A percentile compares a stretch with the other conserved stretches of the same genome.
Conservation (phyloP, 768 basidiomycete genomes). For the Cubamyces sp. region DNA sequence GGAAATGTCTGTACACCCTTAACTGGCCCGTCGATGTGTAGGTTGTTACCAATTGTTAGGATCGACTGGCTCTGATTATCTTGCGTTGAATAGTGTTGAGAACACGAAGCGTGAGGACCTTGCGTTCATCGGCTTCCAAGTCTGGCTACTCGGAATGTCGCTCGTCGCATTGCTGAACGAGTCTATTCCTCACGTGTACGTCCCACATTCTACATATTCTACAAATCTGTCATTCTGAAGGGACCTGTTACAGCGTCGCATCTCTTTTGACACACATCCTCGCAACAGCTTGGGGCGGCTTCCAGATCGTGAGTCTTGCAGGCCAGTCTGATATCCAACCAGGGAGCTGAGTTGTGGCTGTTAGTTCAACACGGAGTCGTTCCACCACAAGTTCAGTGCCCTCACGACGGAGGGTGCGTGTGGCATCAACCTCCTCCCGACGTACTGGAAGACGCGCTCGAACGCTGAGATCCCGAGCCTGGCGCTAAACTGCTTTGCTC, state of each 20-base stretch:
- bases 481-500: conserved; percentile 60
- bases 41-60: conserved; percentile 31
- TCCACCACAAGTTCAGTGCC: conserved; percentile 57
- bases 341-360: background rate
- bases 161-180: conserved; percentile 72
- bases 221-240: background rate
- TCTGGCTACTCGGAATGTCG: conserved; percentile 83
- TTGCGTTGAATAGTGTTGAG: conserved; percentile 48
- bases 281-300: conserved; percentile 73
- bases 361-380: conserved; percentile 51
- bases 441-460: conserved; percentile 66
- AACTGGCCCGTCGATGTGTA: conserved; percentile 75
- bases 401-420: conserved; percentile 72
- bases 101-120: conserved; percentile 80
- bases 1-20: conserved; percentile 59
- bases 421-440: conserved; percentile 54
- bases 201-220: background rate
- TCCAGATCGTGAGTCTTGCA: conserved; percentile 51
- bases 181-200: conserved; percentile 74
- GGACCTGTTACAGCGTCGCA: conserved; percentile 46
- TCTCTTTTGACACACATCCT: conserved; percentile 73
- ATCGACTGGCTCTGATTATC: background rate
- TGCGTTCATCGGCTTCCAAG: conserved; percentile 76
- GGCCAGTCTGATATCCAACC: background rate
- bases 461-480: conserved; percentile 67